Evolutionary conservation across 108 stramenopile species (phyloP).

Genomic region (Cylindrotheca closterium): DNA sequence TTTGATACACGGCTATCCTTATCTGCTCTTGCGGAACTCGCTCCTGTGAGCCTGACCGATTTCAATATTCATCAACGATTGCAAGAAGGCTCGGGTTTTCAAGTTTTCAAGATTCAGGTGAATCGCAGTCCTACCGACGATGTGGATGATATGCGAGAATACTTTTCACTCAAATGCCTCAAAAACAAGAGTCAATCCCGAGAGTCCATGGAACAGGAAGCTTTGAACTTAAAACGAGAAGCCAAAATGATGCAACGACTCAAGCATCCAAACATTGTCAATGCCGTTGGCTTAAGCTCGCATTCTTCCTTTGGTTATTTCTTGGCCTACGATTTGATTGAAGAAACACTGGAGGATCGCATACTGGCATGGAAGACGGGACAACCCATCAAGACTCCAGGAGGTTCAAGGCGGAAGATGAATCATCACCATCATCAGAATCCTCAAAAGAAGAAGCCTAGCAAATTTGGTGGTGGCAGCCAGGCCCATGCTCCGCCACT

Average conservation of each 20-base stretch:
- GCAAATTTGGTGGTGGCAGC: no score
- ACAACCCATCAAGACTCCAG: neutral
- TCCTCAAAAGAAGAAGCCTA: neutral
- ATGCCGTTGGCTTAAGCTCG: neutral
- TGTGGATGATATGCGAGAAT: neutral
- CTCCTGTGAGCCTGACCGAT: neutral
- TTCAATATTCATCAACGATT: neutral
- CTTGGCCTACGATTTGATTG: neutral
- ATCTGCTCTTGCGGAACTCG: neutral
- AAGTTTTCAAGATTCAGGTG: neutral
- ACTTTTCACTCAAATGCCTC: neutral
- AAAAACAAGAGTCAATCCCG: neutral
- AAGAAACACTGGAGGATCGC: conserved; percentile 7
- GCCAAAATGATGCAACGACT: neutral
- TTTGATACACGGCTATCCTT: no score
- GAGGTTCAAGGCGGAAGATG: neutral
- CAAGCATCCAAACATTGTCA: conserved; percentile 7
- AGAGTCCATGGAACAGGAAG: neutral
- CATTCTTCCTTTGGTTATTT: conserved; percentile 1
- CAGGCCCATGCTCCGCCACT: no score
- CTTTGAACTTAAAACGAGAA: conserved; percentile 1
- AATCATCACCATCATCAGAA: no score
- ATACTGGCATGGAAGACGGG: neutral
- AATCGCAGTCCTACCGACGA: no score
- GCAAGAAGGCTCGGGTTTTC: neutral